These are phyloP conservation scores for Syzygium grande DNA, from an alignment of 345 rosid genomes.

Conservation along the genomic window DNA sequence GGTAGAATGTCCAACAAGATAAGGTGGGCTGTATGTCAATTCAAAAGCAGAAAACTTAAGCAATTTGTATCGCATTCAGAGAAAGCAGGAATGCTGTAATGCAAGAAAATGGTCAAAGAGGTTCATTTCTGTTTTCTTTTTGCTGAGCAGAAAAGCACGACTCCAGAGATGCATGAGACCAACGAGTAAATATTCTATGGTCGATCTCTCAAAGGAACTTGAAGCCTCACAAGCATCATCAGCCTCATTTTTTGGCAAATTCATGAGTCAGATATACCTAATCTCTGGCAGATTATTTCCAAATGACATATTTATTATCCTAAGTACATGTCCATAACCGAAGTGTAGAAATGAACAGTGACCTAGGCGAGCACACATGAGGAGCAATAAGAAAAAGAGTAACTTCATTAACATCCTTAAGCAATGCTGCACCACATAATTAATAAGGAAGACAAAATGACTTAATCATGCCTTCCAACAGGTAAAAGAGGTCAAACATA, in stretches of 20 bases:
- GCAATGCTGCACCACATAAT: background rate
- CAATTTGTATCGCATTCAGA: background rate
- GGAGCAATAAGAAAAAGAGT: background rate
- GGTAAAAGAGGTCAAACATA: background rate
- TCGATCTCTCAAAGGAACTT: background rate
- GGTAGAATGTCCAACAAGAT: background rate
- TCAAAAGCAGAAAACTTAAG: background rate
- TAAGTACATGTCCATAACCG: background rate
- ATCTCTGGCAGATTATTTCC: background rate
- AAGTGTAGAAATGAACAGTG: background rate
- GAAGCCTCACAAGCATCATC: background rate
- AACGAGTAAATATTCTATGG: background rate
- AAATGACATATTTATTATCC: background rate
- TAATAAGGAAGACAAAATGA: background rate
- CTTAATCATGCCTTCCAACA: background rate
- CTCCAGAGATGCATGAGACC: background rate
- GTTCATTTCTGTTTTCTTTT: background rate
- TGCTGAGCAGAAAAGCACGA: background rate
- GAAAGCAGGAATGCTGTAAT: background rate
- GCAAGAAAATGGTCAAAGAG: background rate
- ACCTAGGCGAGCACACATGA: background rate
- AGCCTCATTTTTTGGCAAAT: background rate
- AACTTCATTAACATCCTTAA: background rate
- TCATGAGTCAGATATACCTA: background rate
- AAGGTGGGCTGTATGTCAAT: background rate